These are phyloP conservation scores for Phytopythium kandeliae DNA, from an alignment of 352 stramenopile genomes.

Conservation along the genomic window DNA sequence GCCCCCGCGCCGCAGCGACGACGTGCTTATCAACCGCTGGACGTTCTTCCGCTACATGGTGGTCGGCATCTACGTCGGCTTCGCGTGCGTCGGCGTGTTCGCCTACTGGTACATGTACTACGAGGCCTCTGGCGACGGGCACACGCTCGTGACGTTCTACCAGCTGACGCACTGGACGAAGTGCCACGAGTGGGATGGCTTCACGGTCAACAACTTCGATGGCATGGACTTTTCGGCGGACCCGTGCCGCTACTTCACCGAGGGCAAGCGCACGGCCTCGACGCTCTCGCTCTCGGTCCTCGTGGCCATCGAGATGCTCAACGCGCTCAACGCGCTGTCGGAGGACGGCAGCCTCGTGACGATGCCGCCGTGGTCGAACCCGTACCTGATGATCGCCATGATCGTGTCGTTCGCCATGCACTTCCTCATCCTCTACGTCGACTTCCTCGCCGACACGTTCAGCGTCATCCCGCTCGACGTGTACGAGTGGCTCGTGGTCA, in stretches of 20 bases:
- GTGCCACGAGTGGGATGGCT: constrained; percentile 89
- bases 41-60: constrained; percentile 98
- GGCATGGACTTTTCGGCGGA: constrained; percentile 87
- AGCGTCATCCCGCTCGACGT: constrained; percentile 89
- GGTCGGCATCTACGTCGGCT: constrained; percentile 92
- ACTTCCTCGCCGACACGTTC: constrained; percentile 91
- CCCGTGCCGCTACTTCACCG: constrained; percentile 91
- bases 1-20: constrained; percentile 92
- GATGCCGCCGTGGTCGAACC: constrained; percentile 93
- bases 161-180: constrained; percentile 90
- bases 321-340: constrained; percentile 92
- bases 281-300: constrained; percentile 92
- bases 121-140: constrained; percentile 85
- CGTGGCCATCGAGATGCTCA: constrained; percentile 96
- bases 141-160: constrained; percentile 88
- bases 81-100: constrained; percentile 90
- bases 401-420: constrained; percentile 91
- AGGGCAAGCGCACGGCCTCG: constrained; percentile 89
- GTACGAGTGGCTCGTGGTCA: constrained; percentile 91
- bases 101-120: constrained; percentile 94
- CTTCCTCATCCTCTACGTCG: constrained; percentile 94
- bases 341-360: constrained; percentile 89
- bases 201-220: constrained; percentile 90
- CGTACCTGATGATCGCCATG: constrained; percentile 93
- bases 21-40: constrained; percentile 98